Evolutionary conservation across 1,139 yeast genomes (phyloP).

Genomic region (Suhomyces anneliseae): DNA sequence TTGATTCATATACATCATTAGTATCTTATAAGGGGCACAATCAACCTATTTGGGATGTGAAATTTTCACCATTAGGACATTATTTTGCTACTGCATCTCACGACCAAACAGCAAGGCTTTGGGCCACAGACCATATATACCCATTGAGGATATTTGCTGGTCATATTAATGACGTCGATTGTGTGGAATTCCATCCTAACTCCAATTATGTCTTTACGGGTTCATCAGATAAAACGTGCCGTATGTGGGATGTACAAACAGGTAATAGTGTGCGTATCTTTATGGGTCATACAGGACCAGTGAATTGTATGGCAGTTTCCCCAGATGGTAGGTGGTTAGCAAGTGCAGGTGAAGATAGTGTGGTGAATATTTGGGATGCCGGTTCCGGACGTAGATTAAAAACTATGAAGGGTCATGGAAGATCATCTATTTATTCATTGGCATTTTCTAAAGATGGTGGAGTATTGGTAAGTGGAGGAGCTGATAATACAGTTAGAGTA

Average conservation of each 20-base stretch:
- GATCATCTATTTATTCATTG: slow-evolving; percentile 80
- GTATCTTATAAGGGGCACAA: slow-evolving; percentile 96
- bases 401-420: slow-evolving; percentile 87
- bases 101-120: slow-evolving; percentile 94
- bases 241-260: slow-evolving; percentile 96
- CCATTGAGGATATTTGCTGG: slow-evolving; percentile 97
- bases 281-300: slow-evolving; percentile 89
- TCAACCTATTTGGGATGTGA: slow-evolving; percentile 97
- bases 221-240: slow-evolving; percentile 88
- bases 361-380: slow-evolving; percentile 90
- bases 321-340: slow-evolving; percentile 98
- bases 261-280: slow-evolving; percentile 94
- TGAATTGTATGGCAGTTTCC: slow-evolving; percentile 81
- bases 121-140: slow-evolving; percentile 98
- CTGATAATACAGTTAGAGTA: slow-evolving; percentile 88
- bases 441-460: slow-evolving; percentile 87
- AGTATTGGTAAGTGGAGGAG: slow-evolving; percentile 87
- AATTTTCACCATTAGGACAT: slow-evolving; percentile 92
- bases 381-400: slow-evolving; percentile 88
- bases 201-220: slow-evolving; percentile 94
- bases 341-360: slow-evolving; percentile 90
- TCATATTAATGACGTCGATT: slow-evolving; percentile 93
- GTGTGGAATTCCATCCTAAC: slow-evolving; percentile 94
- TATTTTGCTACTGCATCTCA: slow-evolving; percentile 97
- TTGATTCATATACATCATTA: slow-evolving; percentile 84